Base-by-base conservation (phyloP, 2,329 filamentous ascomycete genomes). In the Verticillium tricorpus region DNA sequence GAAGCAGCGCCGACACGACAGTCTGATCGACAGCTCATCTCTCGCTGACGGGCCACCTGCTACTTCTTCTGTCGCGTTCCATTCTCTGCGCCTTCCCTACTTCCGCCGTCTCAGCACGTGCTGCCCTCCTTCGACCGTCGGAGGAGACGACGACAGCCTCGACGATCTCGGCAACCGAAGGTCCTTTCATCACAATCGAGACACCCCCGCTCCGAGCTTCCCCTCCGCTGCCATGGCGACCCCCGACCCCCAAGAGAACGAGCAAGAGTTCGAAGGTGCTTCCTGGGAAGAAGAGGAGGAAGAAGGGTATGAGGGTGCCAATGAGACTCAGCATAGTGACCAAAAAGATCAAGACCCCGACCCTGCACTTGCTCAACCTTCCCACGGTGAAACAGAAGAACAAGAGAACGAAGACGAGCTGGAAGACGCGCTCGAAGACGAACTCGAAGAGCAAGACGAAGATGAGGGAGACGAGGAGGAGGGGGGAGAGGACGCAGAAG, bases 281-380 rank as follows among this genome's bases (percentile, higher is more conserved):
- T 72, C 78, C 67, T 85, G 82, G 80, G 79, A 77, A 71, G 79
- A 82, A 73, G 78, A 80, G 76, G 79, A 82, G 73, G 78, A 80
- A 52, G 45, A 52, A 76, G 80, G 81, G 75, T 80, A 80, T 74
- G 81, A 77, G 69, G 78, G 79, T 70, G 80, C 82, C 70, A 80
- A 84, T 75, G 86, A 82, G 75, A 77, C 72, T 76, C 79, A 83
- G 75, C 77, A 80, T 80, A 84, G 80, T 76, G 80, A 82, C 73
- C 76, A 82, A 76, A 75, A 84, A 78, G 78, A 76, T 76, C 76
- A 83, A 78, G 78, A 80, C 72, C 69, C 71, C 72, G 68, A 73
- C 68, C 72, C 74, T 66, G 72, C 74, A 70, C 73, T 75, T 78
- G 77, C 76, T 68, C 74, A 76, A 73, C 73, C 76, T 69, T 77